These are phyloP conservation scores for Akebia trifoliata DNA, from an alignment of 164 flowering plant species.

Conservation along the genomic window DNA sequence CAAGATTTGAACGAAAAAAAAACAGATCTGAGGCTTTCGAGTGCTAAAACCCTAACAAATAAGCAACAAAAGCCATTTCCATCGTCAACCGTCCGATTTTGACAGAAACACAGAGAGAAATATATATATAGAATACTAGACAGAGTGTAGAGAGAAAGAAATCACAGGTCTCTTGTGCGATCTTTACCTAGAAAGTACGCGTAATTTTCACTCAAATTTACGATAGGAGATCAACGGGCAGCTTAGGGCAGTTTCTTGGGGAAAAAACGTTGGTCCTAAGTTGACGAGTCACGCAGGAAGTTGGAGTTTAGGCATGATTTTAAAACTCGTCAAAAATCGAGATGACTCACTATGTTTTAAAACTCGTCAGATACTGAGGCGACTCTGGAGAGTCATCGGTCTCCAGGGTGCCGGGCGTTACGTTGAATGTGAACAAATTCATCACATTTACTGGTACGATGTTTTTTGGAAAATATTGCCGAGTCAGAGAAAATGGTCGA, in stretches of 20 bases:
- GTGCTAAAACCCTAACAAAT: conserved; percentile 16
- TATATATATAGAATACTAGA: neutral
- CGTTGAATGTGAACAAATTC: too few relatives aligned
- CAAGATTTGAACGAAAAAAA: conserved; percentile 20
- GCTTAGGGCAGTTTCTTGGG: conserved; percentile 23
- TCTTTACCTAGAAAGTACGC: conserved; percentile 31
- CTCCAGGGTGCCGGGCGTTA: too few relatives aligned
- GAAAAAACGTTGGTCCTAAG: too few relatives aligned
- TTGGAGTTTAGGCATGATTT: too few relatives aligned
- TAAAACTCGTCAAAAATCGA: too few relatives aligned
- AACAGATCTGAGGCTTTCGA: conserved; percentile 27
- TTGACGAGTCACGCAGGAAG: too few relatives aligned
- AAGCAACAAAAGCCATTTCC: conserved; percentile 19
- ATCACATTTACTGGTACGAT: too few relatives aligned
- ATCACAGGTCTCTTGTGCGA: neutral
- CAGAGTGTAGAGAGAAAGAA: neutral
- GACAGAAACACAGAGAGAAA: conserved; percentile 13
- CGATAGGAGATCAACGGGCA: conserved; percentile 26
- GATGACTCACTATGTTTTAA: too few relatives aligned
- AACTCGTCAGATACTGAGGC: too few relatives aligned
- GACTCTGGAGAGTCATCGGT: too few relatives aligned
- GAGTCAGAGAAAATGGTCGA: too few relatives aligned
- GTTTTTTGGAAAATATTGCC: too few relatives aligned
- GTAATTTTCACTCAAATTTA: conserved; percentile 26
- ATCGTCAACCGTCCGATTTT: conserved; percentile 38